These are phyloP conservation scores for Cynanchum wilfordii DNA, from an alignment of 257 asterid species.

Conservation along the genomic window DNA sequence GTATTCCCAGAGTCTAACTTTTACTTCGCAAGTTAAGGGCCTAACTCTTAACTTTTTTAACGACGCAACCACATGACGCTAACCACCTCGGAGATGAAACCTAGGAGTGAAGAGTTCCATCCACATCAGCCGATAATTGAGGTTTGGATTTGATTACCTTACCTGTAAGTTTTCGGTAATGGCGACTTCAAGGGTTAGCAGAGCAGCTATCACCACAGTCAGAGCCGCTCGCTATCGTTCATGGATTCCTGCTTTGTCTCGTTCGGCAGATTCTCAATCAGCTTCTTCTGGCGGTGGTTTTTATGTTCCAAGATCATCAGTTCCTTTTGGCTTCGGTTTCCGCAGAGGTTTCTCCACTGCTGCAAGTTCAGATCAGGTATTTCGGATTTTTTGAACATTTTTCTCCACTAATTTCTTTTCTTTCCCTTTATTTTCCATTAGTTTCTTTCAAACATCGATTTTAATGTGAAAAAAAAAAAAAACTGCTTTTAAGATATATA, in stretches of 20 bases:
- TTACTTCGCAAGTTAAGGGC: too few species aligned
- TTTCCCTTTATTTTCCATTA: not conserved
- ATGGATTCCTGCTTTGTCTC: conserved; percentile 19
- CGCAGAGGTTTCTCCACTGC: conserved; percentile 31
- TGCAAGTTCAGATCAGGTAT: conserved; percentile 49
- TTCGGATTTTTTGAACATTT: not conserved
- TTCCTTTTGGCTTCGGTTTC: conserved; percentile 23
- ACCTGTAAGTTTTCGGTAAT: not conserved
- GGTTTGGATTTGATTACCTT: not conserved
- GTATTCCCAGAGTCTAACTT: too few species aligned
- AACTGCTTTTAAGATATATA: not conserved
- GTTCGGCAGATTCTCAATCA: conserved; percentile 19
- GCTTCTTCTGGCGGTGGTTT: conserved; percentile 12
- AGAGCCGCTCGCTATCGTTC: conserved; percentile 27
- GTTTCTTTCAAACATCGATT: not conserved
- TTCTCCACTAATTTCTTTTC: not conserved
- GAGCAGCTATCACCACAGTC: conserved; percentile 40
- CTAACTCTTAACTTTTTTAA: too few species aligned
- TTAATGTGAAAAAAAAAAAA: not conserved
- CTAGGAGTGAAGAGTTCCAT: too few species aligned
- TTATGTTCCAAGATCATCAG: conserved; percentile 13
- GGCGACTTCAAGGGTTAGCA: conserved; percentile 15
- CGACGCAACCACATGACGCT: too few species aligned
- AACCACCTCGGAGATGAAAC: too few species aligned
- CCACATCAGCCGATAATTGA: not conserved